Evolutionary conservation across 805 yeast genomes (phyloP).

Genomic region (Lachancea sp.): DNA sequence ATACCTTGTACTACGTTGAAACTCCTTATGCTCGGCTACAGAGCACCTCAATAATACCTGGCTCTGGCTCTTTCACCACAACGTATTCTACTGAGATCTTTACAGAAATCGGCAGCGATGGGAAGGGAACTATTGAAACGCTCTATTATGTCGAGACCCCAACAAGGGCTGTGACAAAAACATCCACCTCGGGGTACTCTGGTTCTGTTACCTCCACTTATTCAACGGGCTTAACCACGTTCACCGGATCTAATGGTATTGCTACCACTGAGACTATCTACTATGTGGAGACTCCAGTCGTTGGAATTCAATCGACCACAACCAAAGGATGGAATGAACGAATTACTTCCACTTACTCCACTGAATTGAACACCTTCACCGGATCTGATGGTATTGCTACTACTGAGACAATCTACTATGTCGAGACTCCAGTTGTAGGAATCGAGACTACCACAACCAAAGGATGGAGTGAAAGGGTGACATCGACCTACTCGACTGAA

Average conservation of each 20-base stretch:
- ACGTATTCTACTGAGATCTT: constrained; percentile 11
- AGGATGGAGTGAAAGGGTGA: neutral
- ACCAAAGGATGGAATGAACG: neutral
- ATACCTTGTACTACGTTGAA: constrained; percentile 7
- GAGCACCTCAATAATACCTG: no score
- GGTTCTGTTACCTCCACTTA: constrained; percentile 7
- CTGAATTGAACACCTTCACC: constrained; percentile 3
- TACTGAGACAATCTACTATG: constrained; percentile 9
- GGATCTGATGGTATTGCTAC: constrained; percentile 7
- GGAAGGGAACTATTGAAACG: constrained; percentile 11
- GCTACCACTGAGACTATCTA: constrained; percentile 12
- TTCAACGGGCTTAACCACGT: constrained; percentile 11
- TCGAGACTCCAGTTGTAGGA: constrained; percentile 6
- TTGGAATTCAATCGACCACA: constrained; percentile 1
- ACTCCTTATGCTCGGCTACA: no score
- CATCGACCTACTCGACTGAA: constrained; percentile 2
- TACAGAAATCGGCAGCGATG: constrained; percentile 10
- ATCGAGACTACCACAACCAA: neutral
- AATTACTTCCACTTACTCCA: constrained; percentile 9
- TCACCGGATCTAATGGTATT: constrained; percentile 11
- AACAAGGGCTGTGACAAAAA: neutral
- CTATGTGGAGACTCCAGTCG: constrained; percentile 16
- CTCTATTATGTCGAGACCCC: constrained; percentile 11
- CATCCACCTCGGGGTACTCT: constrained; percentile 4
- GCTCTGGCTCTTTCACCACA: no score